Conservation (phyloP, 179 eudicot genomes). For the Camellia oleifera region DNA sequence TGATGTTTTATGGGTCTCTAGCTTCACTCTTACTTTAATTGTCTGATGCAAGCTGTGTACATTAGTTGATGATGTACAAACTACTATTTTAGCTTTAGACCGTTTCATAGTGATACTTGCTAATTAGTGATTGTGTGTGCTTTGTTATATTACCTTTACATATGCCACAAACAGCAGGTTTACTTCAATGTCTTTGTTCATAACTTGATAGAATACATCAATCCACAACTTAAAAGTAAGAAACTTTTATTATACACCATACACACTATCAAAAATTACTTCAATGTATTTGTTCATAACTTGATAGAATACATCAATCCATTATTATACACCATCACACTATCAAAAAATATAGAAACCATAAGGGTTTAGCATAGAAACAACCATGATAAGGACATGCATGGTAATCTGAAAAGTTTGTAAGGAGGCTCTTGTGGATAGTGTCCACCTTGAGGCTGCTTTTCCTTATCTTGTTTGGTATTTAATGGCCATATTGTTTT, state of each 20-base stretch:
- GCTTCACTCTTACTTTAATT: not conserved
- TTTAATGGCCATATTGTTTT: not conserved
- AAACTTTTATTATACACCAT: too few relatives aligned
- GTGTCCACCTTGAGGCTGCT: not conserved
- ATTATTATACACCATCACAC: too few relatives aligned
- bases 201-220: not conserved
- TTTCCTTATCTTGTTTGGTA: not conserved
- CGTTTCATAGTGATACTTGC: not conserved
- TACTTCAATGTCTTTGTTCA: not conserved
- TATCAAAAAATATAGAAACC: too few relatives aligned
- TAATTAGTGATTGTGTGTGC: slow-evolving; percentile 5
- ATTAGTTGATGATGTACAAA: not conserved
- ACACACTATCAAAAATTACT: too few relatives aligned
- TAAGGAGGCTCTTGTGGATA: not conserved
- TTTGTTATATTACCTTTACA: not conserved
- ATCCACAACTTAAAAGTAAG: not conserved
- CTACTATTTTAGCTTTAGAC: not conserved
- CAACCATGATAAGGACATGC: not conserved
- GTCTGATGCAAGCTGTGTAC: not conserved
- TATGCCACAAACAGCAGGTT: slow-evolving; percentile 1
- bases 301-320: not conserved
- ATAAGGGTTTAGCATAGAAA: not conserved
- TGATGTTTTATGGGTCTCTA: too few relatives aligned
- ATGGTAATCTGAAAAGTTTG: not conserved
- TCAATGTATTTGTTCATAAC: not conserved